phyloP scores from a whole-genome alignment of 306 rosid species.

The Mimosa pudica region DNA sequence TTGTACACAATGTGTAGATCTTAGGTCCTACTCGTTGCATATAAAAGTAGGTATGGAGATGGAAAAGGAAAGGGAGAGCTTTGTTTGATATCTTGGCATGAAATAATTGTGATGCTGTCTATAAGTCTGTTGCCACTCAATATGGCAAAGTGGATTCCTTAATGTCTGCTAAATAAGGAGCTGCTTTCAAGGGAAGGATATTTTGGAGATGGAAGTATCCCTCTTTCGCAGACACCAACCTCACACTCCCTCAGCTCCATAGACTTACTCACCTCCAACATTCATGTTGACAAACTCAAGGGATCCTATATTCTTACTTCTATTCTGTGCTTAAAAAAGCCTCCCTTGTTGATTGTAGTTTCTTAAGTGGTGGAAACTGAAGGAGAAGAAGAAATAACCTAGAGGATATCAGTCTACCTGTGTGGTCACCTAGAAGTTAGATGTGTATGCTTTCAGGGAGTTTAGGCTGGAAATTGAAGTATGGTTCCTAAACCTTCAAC shows the following conservation, averaged over 20 bases:
- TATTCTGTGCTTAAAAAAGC: neutral
- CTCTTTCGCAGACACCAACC: neutral
- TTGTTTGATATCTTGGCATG: neutral
- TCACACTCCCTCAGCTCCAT: neutral
- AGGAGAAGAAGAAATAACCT: neutral
- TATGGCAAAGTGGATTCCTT: neutral
- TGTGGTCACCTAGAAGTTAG: neutral
- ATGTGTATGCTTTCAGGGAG: neutral
- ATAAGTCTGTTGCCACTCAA: neutral
- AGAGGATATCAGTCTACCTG: neutral
- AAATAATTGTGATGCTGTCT: neutral
- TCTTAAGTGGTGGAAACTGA: neutral
- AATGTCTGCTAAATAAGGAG: neutral
- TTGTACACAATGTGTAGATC: slow-evolving; percentile 2
- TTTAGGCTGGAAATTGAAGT: neutral
- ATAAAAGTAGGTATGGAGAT: neutral
- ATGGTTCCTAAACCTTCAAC: neutral
- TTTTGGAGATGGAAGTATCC: neutral
- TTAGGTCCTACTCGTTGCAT: neutral
- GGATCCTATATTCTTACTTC: neutral
- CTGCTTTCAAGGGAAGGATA: neutral
- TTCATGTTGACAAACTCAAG: neutral
- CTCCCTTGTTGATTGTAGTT: neutral
- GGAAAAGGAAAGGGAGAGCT: neutral
- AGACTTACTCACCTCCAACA: neutral